Conservation (phyloP, 148 eudicot species). For the Diospyros kaki region DNA sequence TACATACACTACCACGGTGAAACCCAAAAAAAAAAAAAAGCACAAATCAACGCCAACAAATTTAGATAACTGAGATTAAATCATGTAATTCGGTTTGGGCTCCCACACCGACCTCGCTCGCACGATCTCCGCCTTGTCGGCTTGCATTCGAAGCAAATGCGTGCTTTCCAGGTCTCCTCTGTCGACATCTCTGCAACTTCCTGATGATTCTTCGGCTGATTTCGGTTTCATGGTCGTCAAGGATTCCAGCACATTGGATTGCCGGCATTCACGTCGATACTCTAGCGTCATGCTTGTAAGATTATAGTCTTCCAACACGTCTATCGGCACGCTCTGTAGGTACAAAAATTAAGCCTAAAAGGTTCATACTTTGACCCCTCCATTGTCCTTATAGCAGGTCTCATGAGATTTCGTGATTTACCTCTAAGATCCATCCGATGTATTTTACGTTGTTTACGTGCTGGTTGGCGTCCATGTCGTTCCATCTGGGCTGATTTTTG, state of each 20-base stretch:
- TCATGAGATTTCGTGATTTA: constrained; percentile 6
- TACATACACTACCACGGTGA: too few relatives aligned
- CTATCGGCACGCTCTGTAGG: constrained; percentile 72
- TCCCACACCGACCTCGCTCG: constrained; percentile 75
- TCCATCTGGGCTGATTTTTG: constrained; percentile 79
- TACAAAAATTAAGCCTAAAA: not conserved
- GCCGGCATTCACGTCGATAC: constrained; percentile 80
- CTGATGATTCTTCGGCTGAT: not conserved
- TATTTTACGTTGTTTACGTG: constrained; percentile 88
- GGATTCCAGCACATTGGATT: constrained; percentile 62
- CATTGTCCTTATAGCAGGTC: not conserved
- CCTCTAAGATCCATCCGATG: constrained; percentile 92
- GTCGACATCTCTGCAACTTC: not conserved
- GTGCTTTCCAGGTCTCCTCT: constrained; percentile 41
- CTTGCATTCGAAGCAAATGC: constrained; percentile 68
- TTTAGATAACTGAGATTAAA: not conserved
- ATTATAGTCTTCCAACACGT: constrained; percentile 54
- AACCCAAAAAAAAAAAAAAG: not conserved
- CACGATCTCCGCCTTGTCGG: constrained; percentile 59
- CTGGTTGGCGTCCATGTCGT: constrained; percentile 87
- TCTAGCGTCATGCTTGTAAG: constrained; percentile 70
- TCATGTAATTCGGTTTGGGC: constrained; percentile 24
- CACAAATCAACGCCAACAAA: not conserved
- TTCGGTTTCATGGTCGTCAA: constrained; percentile 34
- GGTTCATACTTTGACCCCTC: not conserved